These are phyloP conservation scores for Botrytis byssoidea DNA, from an alignment of 2,329 filamentous ascomycete genomes.

Conservation along the genomic window DNA sequence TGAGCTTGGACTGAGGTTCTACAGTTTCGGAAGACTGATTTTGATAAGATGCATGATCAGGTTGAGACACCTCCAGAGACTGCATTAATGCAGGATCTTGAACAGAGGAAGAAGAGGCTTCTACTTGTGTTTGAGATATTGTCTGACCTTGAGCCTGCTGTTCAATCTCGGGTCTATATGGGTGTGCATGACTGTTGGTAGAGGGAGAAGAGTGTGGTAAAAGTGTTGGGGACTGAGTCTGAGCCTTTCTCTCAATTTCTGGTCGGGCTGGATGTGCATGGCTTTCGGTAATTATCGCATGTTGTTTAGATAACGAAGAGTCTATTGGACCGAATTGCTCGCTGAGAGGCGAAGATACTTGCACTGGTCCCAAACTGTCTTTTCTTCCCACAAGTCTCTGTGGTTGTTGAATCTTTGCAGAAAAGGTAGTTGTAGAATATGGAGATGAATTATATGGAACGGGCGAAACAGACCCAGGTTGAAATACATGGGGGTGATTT, in stretches of 20 bases:
- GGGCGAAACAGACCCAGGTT: background rate
- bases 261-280: background rate
- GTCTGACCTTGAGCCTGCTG: background rate
- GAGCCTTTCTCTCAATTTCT: background rate
- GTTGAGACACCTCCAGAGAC: background rate
- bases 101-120: background rate
- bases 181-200: background rate
- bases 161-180: background rate
- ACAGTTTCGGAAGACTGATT: background rate
- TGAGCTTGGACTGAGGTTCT: background rate
- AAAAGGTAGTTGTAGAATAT: background rate
- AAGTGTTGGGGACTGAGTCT: background rate
- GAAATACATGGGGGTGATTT: background rate
- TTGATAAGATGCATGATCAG: background rate
- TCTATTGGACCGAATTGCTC: background rate
- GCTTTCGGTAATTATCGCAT: background rate
- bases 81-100: background rate
- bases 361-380: background rate
- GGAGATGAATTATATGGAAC: background rate
- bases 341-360: background rate
- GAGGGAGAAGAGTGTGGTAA: background rate
- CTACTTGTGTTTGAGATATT: background rate
- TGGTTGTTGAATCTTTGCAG: background rate
- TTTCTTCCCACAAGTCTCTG: background rate
- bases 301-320: background rate